Evolutionary conservation across 257 asterid genomes (phyloP), one percentile per base, ranked within the genome.

Genomic region (Solanum clarkiae): DNA sequence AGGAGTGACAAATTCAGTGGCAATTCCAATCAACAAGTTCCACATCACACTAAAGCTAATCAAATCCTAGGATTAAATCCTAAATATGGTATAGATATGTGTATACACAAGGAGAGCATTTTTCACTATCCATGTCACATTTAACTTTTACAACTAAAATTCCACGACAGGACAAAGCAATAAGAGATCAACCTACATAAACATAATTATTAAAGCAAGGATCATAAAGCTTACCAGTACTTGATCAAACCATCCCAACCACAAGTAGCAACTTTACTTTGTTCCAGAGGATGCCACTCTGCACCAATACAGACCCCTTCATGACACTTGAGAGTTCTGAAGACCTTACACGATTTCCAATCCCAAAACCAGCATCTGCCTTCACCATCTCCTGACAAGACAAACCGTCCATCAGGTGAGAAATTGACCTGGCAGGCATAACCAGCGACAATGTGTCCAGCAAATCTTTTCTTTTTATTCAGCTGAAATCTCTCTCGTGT

Each of bases 301-400:
- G 86, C 74, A 81, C 98, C 99, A 82, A 94, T 95, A 89, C 99
- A 97, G 72, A 97, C 99, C 32, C 99, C 99, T 0, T 95, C 94
- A 74, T 97, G 99, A 87, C 99, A 97, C 91, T 90, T 97, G 86
- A 97, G 94, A 44, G 98, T 97, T 89, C 96, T 91, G 87, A 97
- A 97, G 22, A 95, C 99, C 89, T 93, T 97, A 91, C 99, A 97
- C 81, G 95, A 94, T 93, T 97, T 97, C 99, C 99, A 95, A 90
- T 97, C 99, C 99, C 99, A 97, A 87, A 97, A 97, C 98, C 98
- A 97, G 91, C 98, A 95, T 87, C 93, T 90, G 9, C 99, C 99
- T 87, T 97, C 99, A 53, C 99, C 98, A 85, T 97, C 99, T 85
- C 99, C 98, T 2, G 99, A 97, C 94, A 95, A 84, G 80, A 97